Evolutionary conservation across 2,329 filamentous ascomycete species (phyloP), one percentile per base, ranked within the genome.

Genomic region (Claviceps cyperi): DNA sequence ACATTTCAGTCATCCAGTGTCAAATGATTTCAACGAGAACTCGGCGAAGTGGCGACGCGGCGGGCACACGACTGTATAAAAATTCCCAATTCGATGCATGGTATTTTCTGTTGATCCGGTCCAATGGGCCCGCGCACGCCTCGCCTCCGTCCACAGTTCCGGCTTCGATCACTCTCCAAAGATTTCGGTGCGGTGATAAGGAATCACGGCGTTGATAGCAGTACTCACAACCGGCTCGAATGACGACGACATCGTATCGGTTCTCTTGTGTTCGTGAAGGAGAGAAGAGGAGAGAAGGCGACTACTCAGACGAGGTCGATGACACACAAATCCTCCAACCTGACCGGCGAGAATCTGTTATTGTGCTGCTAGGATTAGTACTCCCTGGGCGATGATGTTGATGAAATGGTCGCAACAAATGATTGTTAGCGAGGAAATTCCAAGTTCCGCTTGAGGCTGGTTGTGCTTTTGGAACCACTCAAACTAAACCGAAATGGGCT

Each of bases 181-280:
- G 37, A 49, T 38, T 22, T 50, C 41, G 52, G 44, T 43, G 48
- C 39, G 17, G 48, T 47, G 51, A 55, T 52, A 45, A 47, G 47
- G 39, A 38, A 35, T 22, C 17, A 43, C 38, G 41, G 35, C n/a
- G 14, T 47, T 43, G 45, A 43, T 46, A 28, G 40, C 45, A 47
- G 50, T 64, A 83, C 80, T 82, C 73, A 83, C 80, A 75, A 81
- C 78, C 70, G 72, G 68, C 75, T 83, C 80, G 72, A 83, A 83
- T 49, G 51, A 53, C 66, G 75, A 77, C 69, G 79, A 82, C 79
- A 83, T 82, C 68, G 74, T 78, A 62, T 58, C 59, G 63, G 69
- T 65, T 66, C 59, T 62, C 62, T 57, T 59, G 59, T 48, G 17
- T 41, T 48, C 54, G 55, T 56, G 58, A 53, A 59, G 58, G 60